phyloP scores from a whole-genome alignment of 345 rosid species.

The Gossypium thurberi region DNA sequence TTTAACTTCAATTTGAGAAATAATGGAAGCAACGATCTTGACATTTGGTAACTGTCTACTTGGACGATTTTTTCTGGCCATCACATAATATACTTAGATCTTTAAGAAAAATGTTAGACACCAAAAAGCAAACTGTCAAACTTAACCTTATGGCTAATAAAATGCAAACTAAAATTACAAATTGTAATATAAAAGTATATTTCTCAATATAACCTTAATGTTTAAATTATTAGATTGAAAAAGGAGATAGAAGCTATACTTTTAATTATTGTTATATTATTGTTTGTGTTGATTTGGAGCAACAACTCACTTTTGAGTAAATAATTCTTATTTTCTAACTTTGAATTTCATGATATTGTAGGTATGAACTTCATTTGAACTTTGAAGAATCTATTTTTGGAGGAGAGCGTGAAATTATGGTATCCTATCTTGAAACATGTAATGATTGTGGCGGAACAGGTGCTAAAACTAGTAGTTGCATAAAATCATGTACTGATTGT shows the following conservation, averaged over 20 bases:
- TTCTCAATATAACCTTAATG: neutral
- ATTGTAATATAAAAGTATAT: neutral
- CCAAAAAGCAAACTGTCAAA: neutral
- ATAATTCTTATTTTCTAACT: neutral
- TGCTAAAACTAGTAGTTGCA: constrained; percentile 54
- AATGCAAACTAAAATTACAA: neutral
- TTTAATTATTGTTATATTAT: neutral
- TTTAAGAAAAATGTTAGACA: neutral
- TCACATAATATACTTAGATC: neutral
- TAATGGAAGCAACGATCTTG: constrained; percentile 51
- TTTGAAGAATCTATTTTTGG: constrained; percentile 90
- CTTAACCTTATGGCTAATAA: neutral
- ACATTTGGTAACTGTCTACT: constrained; percentile 50
- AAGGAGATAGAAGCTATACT: neutral
- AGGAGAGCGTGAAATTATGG: constrained; percentile 53
- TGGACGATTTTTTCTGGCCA: neutral
- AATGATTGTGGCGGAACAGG: constrained; percentile 76
- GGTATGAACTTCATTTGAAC: constrained; percentile 68
- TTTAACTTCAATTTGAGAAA: constrained; percentile 50
- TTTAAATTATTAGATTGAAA: neutral
- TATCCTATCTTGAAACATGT: constrained; percentile 64
- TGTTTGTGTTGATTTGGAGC: neutral
- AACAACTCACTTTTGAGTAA: neutral
- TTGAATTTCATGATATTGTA: constrained; percentile 20
- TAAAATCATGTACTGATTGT: constrained; percentile 60